phyloP scores from a whole-genome alignment of 805 yeast genomes.

The Barnettozyma populi region DNA sequence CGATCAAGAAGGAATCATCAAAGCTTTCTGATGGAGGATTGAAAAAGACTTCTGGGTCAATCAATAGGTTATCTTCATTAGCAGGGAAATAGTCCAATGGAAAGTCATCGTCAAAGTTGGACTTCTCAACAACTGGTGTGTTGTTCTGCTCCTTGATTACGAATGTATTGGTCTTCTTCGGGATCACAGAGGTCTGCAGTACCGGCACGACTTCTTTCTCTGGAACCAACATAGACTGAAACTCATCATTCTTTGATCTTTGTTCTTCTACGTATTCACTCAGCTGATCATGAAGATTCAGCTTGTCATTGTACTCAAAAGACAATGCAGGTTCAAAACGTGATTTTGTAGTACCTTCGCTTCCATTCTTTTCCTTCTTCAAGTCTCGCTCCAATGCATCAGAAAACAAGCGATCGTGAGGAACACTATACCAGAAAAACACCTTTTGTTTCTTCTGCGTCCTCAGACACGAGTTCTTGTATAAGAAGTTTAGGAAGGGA shows the following conservation, averaged over 20 bases:
- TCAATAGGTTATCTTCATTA: conserved; percentile 20
- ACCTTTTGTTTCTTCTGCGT: conserved; percentile 97
- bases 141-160: conserved; percentile 21
- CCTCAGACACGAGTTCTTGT: conserved; percentile 79
- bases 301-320: conserved; percentile 49
- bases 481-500: conserved; percentile 74
- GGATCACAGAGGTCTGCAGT: not conserved
- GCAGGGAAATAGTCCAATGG: conserved; percentile 64
- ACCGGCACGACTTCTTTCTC: conserved; percentile 5
- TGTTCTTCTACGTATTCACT: conserved; percentile 32
- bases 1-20: conserved; percentile 45
- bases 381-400: conserved; percentile 92
- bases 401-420: conserved; percentile 85
- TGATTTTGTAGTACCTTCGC: conserved; percentile 68
- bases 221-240: not conserved
- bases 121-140: conserved; percentile 19
- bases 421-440: conserved; percentile 93
- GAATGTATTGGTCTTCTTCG: conserved; percentile 13
- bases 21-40: conserved; percentile 25
- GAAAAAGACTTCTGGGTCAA: conserved; percentile 31
- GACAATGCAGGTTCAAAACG: conserved; percentile 73
- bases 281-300: conserved; percentile 51
- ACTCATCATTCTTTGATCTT: conserved; percentile 14
- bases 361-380: conserved; percentile 62
- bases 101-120: conserved; percentile 46